Base-by-base conservation (phyloP, 2,329 filamentous ascomycete genomes). In the Tolypocladium tropicale region DNA sequence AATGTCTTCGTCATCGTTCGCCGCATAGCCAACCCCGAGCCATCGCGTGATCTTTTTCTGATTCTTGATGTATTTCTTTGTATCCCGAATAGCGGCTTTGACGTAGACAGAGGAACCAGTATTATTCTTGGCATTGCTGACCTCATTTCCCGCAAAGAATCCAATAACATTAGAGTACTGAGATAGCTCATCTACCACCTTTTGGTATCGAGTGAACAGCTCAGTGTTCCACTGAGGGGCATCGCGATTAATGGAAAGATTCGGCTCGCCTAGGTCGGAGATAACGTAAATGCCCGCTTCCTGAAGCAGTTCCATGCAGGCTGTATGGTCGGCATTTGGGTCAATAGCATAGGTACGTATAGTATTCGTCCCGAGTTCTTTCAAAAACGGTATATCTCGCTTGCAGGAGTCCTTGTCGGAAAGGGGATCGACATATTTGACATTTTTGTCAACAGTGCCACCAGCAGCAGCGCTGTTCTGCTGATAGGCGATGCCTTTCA, bases 81-180 rank as follows among this genome's bases (percentile, higher is more conserved):
- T 91, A 73, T 99, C 94, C 69, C 94, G 92, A 61, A 97, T 91
- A 60, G 94, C 92, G 59, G 93, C 94, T 83, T 97, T 99, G 75
- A 99, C 94, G 72, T 88, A 99, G 63, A 93, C 91, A 60, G 90
- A 94, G 53, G 93, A 89, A 59, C 82, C 76, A 53, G 93, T 97
- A 82, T 96, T 96, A 81, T 86, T 92, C 64, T 80, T 79, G 66
- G 85, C 82, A 79, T 96, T 95, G 65, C 90, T 87, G 60, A 99
- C 94, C 77, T 99, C 94, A 76, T 99, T 99, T 70, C 94, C 94
- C 64, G 92, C 93, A 72, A 99, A 97, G 86, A 97, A 99, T 66
- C 94, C 94, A 61, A 99, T 85, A 53, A 90, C 86, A 76, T 99
- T 99, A 73, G 83, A 81, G 80, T 95, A 97, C 70, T 89, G 79